Evolutionary conservation across 1,284 basidiomycete genomes (phyloP), one percentile per base, ranked within the genome.

Genomic region (Trichosporon sp.): DNA sequence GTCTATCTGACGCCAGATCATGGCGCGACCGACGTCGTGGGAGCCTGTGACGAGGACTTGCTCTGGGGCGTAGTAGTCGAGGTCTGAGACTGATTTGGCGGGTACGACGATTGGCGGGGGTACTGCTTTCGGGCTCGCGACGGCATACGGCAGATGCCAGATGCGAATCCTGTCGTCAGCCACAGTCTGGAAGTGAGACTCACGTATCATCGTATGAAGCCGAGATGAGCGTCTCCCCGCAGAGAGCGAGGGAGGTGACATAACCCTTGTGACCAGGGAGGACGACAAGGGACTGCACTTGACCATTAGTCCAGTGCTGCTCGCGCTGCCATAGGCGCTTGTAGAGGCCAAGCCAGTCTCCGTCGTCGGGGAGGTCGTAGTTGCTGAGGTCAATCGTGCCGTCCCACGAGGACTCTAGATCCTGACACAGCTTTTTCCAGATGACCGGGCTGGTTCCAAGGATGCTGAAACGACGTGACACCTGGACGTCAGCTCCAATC

Each of bases 21-120:
- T 90, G 8, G 80, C 87, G 23, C 79, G 89, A 85, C 92, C 93
- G 60, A 94, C 88, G 73, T 95, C 93, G 69, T 95, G 92, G 78
- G 93, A 92, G 0, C 93, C 93, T 23, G 91, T 91, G 10, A 92
- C 92, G 65, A 95, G 89, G 1, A 95, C 89, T 82, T 91, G 88
- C 79, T 92, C 89, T 54, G 90, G 88, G 0, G 87, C 85, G 65
- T 92, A 81, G 78, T 90, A 95, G 75, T 95, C 92, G 40, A 95
- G 86, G 78, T 92, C 95, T 63, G 91, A 91, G 54, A 94, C 90
- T 1, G 91, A 89, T 72, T 92, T 68, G 61, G 76, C 83, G 88
- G 92, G 40, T 88, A 76, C 61, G 33, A 71, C 65, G 1, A 65
- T 60, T 5, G 71, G 69, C 11, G 62, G 64, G 0, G 61, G 63